These are phyloP conservation scores for Pistacia integerrima DNA, from an alignment of 345 rosid genomes.

Conservation along the genomic window DNA sequence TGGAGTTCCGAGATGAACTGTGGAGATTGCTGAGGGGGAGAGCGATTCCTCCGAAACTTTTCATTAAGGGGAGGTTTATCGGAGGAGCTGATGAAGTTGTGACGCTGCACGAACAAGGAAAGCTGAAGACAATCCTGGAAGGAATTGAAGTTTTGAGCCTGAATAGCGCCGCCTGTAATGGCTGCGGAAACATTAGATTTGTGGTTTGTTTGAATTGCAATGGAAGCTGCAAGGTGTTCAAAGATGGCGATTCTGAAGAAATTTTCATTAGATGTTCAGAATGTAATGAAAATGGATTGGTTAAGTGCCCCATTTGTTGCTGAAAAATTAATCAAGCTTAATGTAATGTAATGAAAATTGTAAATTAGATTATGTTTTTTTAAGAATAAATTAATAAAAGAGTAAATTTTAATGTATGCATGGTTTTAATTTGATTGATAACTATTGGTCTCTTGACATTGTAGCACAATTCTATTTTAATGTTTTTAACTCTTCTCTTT, in stretches of 20 bases:
- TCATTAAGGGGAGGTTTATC: constrained; percentile 71
- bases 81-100: constrained; percentile 90
- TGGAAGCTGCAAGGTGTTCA: constrained; percentile 64
- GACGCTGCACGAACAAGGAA: constrained; percentile 74
- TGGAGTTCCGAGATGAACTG: constrained; percentile 75
- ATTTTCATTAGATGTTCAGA: constrained; percentile 49
- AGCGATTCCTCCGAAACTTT: constrained; percentile 75
- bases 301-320: constrained; percentile 62
- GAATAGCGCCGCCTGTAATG: constrained; percentile 33
- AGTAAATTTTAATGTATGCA: neutral
- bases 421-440: neutral
- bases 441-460: neutral
- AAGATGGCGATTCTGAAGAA: constrained; percentile 19
- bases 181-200: constrained; percentile 61
- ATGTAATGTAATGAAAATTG: neutral
- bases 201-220: constrained; percentile 68
- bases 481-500: neutral
- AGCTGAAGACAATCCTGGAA: constrained; percentile 70
- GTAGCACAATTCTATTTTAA: neutral
- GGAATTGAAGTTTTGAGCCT: constrained; percentile 38
- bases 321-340: constrained; percentile 12
- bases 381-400: neutral
- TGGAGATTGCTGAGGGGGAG: constrained; percentile 59
- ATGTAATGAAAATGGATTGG: constrained; percentile 88
- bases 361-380: neutral